These are phyloP conservation scores for Debaryomyces subglobosus DNA, from an alignment of 1,139 yeast species.

Conservation along the genomic window DNA sequence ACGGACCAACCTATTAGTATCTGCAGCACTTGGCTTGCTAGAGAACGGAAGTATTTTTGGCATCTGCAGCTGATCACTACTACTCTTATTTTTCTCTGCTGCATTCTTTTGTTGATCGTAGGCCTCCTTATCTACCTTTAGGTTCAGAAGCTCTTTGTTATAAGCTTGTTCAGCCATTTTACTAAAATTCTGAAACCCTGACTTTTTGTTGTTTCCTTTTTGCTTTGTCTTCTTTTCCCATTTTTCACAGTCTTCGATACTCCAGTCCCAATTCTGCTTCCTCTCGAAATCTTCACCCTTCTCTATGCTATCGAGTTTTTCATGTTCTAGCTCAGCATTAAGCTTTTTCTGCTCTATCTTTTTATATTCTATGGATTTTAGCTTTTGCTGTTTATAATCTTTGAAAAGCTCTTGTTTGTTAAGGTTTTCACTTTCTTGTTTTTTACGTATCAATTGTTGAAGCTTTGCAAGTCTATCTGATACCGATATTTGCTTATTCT, in stretches of 20 bases:
- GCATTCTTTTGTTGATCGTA: constrained; percentile 39
- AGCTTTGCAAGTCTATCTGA: constrained; percentile 6
- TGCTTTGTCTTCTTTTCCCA: constrained; percentile 56
- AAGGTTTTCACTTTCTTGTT: constrained; percentile 19
- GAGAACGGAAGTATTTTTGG: constrained; percentile 6
- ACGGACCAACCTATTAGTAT: constrained; percentile 28
- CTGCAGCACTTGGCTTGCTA: constrained; percentile 24
- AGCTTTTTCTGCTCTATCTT: constrained; percentile 21
- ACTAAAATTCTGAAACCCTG: constrained; percentile 43
- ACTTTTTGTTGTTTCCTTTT: constrained; percentile 12
- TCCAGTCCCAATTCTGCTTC: constrained; percentile 58
- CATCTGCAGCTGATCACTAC: constrained; percentile 11
- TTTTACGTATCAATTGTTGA: constrained; percentile 13
- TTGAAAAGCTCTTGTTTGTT: constrained; percentile 25
- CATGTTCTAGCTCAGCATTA: constrained; percentile 6
- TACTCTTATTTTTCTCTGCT: constrained; percentile 10
- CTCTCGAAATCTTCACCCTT: constrained; percentile 45
- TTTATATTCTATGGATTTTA: constrained; percentile 12
- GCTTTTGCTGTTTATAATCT: constrained; percentile 18
- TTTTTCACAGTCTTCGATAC: constrained; percentile 66
- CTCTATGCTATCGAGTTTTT: constrained; percentile 35
- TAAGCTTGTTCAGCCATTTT: constrained; percentile 61
- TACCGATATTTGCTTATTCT: neutral
- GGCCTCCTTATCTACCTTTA: constrained; percentile 44
- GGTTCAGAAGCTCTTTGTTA: constrained; percentile 43